phyloP scores from a whole-genome alignment of 2,329 filamentous ascomycete species.

The Pestalotiopsis sp. region DNA sequence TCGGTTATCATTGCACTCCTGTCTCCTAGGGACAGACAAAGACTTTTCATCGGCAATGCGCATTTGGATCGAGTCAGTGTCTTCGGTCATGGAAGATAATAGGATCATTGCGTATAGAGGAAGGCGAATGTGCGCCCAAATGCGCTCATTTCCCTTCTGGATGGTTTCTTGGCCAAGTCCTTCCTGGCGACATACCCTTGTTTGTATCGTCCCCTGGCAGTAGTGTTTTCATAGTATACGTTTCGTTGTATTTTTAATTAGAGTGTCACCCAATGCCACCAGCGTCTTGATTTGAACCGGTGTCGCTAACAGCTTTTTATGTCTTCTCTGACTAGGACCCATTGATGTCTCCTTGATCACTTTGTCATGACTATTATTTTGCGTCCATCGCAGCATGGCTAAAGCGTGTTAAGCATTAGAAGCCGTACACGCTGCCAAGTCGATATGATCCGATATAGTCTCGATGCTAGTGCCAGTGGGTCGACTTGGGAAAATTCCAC shows the following conservation, averaged over 20 bases:
- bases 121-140: background rate
- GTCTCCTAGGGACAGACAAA: background rate
- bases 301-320: too few relatives aligned
- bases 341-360: too few relatives aligned
- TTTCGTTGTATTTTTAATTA: background rate
- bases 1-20: background rate
- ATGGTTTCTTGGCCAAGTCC: background rate
- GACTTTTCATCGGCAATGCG: background rate
- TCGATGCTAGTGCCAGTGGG: background rate
- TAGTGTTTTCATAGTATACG: background rate
- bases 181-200: background rate
- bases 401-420: background rate
- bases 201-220: background rate
- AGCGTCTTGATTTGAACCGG: too few relatives aligned
- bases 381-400: too few relatives aligned
- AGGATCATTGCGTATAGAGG: background rate
- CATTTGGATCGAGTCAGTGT: background rate
- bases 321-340: too few relatives aligned
- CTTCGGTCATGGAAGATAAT: background rate
- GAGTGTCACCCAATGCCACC: too few relatives aligned
- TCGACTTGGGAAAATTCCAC: background rate
- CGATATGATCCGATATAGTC: background rate
- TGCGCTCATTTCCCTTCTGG: background rate
- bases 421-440: background rate
- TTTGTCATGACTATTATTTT: too few relatives aligned